Evolutionary conservation across 2,329 filamentous ascomycete species (phyloP), one percentile per base, ranked within the genome.

Genomic region (Nemania sp.): DNA sequence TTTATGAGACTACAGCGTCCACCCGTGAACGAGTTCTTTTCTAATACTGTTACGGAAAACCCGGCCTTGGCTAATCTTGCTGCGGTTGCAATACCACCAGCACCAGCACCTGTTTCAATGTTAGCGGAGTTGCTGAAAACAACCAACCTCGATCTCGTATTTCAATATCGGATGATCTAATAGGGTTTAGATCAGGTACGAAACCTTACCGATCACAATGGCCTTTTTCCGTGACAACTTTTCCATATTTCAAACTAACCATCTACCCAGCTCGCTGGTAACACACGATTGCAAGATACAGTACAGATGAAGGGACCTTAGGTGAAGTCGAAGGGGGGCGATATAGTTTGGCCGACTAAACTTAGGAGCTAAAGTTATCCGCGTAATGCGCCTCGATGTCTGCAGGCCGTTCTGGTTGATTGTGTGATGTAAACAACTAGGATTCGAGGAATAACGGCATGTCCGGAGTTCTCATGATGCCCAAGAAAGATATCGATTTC

Each of bases 11-110:
- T 91, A 79, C 91, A 93, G 62, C 92, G 84, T 3, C 92, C 92
- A 53, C 92, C 92, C 0, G 88, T 90, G 77, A 92, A 92, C 64
- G 82, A 81, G 75, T 93, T 93, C 82, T 93, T 93, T 79, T 94
- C 92, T n/a, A 93, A 80, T 1, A 93, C 89, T 0, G 90, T 93
- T n/a, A 93, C 91, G 38, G 84, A 78, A 77, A 90, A 89, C 45
- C 91, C 92, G 1, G 90, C 86, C 75, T 90, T 90, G 57, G 90
- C 89, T 11, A 93, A 86, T 53, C 91, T 88, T 1, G 91, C 91
- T 64, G 92, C 90, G 1, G 88, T 89, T n/a, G 90, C 87, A 49
- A 92, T 87, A 66, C 91, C 91, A 58, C 91, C 92, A 53, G 88
- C 88, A 67, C 92, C 92, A 32, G 91, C 90, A 70, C 91, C 90